phyloP scores from a whole-genome alignment of 1,284 basidiomycete genomes.

The Serendipita sp. region DNA sequence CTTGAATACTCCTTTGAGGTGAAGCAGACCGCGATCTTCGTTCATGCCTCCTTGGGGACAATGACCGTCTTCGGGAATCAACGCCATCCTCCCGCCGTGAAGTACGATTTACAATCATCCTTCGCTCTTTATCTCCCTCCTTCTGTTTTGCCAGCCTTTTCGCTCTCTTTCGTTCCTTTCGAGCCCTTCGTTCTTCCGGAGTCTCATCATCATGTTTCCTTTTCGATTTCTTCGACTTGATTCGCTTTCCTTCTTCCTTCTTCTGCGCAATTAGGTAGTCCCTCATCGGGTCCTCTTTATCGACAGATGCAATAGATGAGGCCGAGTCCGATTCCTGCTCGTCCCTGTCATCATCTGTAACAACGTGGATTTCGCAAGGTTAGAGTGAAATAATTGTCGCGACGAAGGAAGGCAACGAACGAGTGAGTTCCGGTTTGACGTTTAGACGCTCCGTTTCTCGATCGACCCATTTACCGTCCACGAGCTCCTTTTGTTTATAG shows the following conservation, averaged over 20 bases:
- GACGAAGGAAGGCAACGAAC: conserved; percentile 32
- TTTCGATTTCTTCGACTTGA: conserved; percentile 28
- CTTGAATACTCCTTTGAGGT: too few species aligned
- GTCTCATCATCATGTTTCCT: conserved; percentile 52
- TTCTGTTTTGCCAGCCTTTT: conserved; percentile 34
- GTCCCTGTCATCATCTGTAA: conserved; percentile 30
- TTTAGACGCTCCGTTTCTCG: conserved; percentile 74
- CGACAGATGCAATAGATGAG: conserved; percentile 56
- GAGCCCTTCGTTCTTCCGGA: conserved; percentile 55
- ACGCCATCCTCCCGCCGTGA: neutral
- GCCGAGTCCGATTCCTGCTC: conserved; percentile 47
- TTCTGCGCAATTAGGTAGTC: conserved; percentile 67
- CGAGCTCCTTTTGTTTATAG: conserved; percentile 77
- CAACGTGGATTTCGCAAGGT: conserved; percentile 8
- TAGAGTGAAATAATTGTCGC: too few species aligned
- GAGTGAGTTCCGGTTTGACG: conserved; percentile 58
- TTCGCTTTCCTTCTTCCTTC: conserved; percentile 49
- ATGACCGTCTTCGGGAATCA: neutral
- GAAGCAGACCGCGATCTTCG: too few species aligned
- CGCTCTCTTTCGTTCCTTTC: conserved; percentile 53
- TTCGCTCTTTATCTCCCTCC: conserved; percentile 5
- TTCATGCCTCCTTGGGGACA: neutral
- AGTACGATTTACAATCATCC: neutral
- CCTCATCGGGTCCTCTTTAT: conserved; percentile 96
- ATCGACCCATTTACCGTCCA: conserved; percentile 81